Evolutionary conservation across 495 filamentous ascomycete species (phyloP).

Genomic region (Xylaria longipes): DNA sequence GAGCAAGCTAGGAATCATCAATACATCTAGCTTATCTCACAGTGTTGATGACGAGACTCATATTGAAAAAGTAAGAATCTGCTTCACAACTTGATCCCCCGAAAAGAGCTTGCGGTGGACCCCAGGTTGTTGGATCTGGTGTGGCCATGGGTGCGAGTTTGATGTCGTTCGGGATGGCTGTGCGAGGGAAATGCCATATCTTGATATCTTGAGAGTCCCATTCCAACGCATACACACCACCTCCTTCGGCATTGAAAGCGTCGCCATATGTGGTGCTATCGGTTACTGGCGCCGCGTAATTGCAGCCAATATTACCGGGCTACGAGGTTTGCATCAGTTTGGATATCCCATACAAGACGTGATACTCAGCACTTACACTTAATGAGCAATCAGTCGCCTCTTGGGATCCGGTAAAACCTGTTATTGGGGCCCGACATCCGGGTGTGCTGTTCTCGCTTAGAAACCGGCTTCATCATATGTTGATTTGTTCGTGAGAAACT

Average conservation of each 20-base stretch:
- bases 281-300: constrained; percentile 33
- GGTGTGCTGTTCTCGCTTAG: constrained; percentile 50
- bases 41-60: constrained; percentile 40
- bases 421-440: constrained; percentile 49
- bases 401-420: constrained; percentile 41
- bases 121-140: constrained; percentile 68
- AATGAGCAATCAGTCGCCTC: constrained; percentile 31
- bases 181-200: constrained; percentile 74
- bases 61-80: constrained; percentile 38
- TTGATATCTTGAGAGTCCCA: constrained; percentile 67
- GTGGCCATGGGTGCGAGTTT: constrained; percentile 44
- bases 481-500: constrained; percentile 9
- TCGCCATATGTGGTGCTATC: constrained; percentile 59
- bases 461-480: constrained; percentile 44
- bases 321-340: constrained; percentile 18
- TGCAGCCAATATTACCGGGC: constrained; percentile 36
- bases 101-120: constrained; percentile 55
- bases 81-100: constrained; percentile 34
- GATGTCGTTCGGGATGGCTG: constrained; percentile 65
- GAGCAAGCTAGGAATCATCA: neutral
- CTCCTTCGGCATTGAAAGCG: constrained; percentile 68
- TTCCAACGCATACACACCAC: constrained; percentile 71
- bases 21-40: constrained; percentile 14
- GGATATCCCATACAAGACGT: neutral
- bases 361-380: constrained; percentile 24